phyloP scores from a whole-genome alignment of 768 basidiomycete species.

The Arthromyces matolae region DNA sequence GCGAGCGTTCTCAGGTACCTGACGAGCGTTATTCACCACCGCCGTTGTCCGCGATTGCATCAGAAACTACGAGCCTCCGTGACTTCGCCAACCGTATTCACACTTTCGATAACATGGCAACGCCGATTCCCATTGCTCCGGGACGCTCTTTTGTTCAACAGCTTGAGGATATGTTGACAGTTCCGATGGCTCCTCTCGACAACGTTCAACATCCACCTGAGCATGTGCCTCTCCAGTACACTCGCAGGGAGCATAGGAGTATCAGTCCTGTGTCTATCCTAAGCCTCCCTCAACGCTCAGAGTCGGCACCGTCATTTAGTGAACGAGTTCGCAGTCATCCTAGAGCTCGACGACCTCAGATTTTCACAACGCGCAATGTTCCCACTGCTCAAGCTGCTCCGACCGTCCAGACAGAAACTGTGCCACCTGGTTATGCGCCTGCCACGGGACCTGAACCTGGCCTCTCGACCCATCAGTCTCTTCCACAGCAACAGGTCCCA shows the following conservation, averaged over 20 bases:
- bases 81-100: conserved; percentile 20
- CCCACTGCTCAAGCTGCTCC: not conserved
- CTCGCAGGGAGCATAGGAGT: conserved; percentile 33
- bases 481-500: no score
- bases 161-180: conserved; percentile 56
- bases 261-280: conserved; percentile 32
- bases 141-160: conserved; percentile 57
- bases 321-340: not conserved
- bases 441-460: no score
- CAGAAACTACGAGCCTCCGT: conserved; percentile 26
- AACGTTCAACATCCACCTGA: conserved; percentile 44
- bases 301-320: conserved; percentile 24
- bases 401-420: not conserved
- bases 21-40: conserved; percentile 19
- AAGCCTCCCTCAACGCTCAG: conserved; percentile 25
- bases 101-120: conserved; percentile 28
- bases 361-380: not conserved
- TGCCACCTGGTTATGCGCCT: no score
- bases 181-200: conserved; percentile 13
- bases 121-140: conserved; percentile 43
- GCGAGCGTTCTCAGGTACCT: conserved; percentile 30
- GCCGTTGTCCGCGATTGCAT: conserved; percentile 26
- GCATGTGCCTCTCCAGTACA: conserved; percentile 46
- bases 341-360: not conserved
- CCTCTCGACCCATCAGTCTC: no score